Evolutionary conservation across 306 rosid genomes (phyloP).

Genomic region (Trichosanthes truncata): DNA sequence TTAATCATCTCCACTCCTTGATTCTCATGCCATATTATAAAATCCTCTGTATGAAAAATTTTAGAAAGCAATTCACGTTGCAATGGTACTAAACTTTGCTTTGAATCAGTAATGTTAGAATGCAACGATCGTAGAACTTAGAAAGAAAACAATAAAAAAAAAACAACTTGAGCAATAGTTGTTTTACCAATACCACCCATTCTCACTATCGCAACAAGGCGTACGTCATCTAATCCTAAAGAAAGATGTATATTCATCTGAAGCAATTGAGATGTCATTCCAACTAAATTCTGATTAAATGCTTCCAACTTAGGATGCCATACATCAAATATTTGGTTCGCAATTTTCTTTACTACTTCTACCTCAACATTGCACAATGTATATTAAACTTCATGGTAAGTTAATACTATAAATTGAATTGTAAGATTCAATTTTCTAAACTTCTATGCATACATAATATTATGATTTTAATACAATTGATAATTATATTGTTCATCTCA

Average conservation of each 20-base stretch:
- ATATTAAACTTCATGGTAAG: no score
- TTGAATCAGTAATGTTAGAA: not conserved
- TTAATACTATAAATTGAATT: not conserved
- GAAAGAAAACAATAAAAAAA: not conserved
- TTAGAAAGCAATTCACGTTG: not conserved
- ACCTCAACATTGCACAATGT: not conserved
- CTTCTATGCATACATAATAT: not conserved
- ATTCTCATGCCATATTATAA: not conserved
- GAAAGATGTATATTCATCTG: not conserved
- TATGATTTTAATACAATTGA: not conserved
- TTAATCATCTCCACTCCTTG: not conserved
- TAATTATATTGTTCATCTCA: not conserved
- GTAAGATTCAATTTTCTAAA: not conserved
- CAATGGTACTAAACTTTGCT: not conserved
- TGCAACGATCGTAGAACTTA: not conserved
- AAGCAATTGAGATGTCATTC: not conserved
- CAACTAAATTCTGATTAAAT: not conserved
- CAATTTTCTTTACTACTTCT: not conserved
- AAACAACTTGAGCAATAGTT: not conserved
- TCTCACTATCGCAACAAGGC: constrained; percentile 12
- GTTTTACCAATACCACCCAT: constrained; percentile 19
- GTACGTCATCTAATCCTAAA: not conserved
- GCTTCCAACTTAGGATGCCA: not conserved
- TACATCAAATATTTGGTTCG: not conserved
- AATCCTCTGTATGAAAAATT: not conserved